phyloP scores from a whole-genome alignment of 2,329 filamentous ascomycete species.

The Colletotrichum cordylinicola region DNA sequence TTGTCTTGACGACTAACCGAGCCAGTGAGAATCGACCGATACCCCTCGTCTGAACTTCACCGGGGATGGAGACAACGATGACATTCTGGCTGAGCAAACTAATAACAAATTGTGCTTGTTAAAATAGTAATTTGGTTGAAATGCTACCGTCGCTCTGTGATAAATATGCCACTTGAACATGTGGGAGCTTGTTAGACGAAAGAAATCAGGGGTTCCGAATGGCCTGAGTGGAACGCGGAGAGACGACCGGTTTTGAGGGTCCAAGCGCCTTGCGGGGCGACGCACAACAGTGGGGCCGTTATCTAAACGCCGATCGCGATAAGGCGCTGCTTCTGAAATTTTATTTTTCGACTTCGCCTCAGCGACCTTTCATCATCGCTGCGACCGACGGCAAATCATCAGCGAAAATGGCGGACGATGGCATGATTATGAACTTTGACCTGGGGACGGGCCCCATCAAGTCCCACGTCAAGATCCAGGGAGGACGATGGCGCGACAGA shows the following conservation, averaged over 20 bases:
- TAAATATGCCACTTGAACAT: background rate
- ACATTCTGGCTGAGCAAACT: background rate
- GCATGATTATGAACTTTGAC: slow-evolving; percentile 92
- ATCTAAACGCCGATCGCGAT: slow-evolving; percentile 19
- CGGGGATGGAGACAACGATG: background rate
- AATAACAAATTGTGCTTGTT: background rate
- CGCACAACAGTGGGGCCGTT: background rate
- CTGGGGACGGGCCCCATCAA: slow-evolving; percentile 71
- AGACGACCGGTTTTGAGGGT: background rate
- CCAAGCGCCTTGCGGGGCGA: background rate
- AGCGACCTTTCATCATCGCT: background rate
- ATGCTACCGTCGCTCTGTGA: background rate
- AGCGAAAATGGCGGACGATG: slow-evolving; percentile 84
- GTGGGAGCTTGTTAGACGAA: background rate
- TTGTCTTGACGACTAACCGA: background rate
- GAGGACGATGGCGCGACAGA: slow-evolving; percentile 92
- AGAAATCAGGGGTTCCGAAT: background rate
- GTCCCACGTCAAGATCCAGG: slow-evolving; percentile 73
- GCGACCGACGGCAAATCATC: background rate
- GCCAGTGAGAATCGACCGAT: background rate
- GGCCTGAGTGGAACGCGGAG: background rate
- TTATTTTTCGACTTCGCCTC: background rate
- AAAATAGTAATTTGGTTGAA: background rate
- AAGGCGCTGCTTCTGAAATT: slow-evolving; percentile 16
- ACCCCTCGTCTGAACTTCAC: background rate